Evolutionary conservation across 78 protist species (phyloP), one percentile per base, ranked within the genome.

Genomic region (Dictyostelium discoideum): DNA sequence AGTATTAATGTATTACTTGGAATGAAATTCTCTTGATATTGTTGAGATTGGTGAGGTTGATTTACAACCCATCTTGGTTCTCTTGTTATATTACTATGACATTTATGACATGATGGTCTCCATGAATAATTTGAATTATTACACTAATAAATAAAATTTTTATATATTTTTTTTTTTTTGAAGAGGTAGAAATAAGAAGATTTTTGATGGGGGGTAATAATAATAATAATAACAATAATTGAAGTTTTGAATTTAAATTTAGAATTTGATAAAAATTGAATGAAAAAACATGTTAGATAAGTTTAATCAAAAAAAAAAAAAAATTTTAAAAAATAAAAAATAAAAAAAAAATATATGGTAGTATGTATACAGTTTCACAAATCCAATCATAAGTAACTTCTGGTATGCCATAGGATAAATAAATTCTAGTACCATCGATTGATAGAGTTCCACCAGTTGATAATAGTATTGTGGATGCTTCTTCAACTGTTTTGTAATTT

Each of bases 61-160:
- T 13, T 48, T 24, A 48, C 8, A 6, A 57, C 29, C 60, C 29
- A 83, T 83, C 32, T 80, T 29, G 94, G 94, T 26, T 90, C 74
- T 3, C 13, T 63, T 22, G 94, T 48, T 32, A 82, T 90, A 29
- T 20, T 16, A 46, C 48, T 73, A 6, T 82, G 65, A 20, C 94
- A 90, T 44, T 82, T 80, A 72, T 69, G 77, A 46, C 94, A 90
- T 6, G 26, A 7, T n/a, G 37, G 22, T 82, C 94, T 80, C 86
- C 87, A 82, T 90, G 94, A 40, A 46, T 50, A 90, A 42, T 82
- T 90, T 14, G 65, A 18, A 29, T 80, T 82, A 22, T 80, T 72
- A n/a, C 94, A 90, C 86, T 89, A 44, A 22, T 11, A n/a, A 54
- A 42, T 50, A 32, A 32, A 32, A 32, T 32, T 32, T 32, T 32